Conservation (phyloP, 164 flowering plant species). For the Chimonanthus salicifolius region DNA sequence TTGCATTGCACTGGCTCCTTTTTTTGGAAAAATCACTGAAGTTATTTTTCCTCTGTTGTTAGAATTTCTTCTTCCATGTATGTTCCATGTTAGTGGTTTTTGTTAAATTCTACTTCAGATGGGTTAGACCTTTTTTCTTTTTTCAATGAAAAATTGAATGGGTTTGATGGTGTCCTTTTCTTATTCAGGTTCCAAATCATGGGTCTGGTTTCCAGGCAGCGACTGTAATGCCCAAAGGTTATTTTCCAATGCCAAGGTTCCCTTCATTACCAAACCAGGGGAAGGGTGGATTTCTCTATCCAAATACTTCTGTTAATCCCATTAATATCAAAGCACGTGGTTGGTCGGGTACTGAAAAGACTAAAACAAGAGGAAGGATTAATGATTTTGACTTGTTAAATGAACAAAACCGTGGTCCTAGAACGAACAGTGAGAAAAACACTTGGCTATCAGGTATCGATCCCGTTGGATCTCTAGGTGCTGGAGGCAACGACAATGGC, state of each 20-base stretch:
- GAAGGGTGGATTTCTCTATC: conserved; percentile 36
- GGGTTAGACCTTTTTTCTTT: conserved; percentile 1
- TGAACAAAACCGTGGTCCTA: conserved; percentile 54
- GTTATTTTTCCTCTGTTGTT: not conserved
- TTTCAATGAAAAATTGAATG: too few relatives aligned
- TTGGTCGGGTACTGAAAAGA: conserved; percentile 35
- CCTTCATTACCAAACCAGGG: conserved; percentile 22
- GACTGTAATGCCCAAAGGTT: conserved; percentile 28
- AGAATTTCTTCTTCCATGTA: not conserved
- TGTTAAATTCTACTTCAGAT: not conserved
- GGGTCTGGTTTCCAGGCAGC: conserved; percentile 31
- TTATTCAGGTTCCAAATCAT: conserved; percentile 23
- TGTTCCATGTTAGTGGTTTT: not conserved
- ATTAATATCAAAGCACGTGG: conserved; percentile 27
- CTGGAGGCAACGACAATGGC: conserved; percentile 17
- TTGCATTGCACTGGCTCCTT: not conserved
- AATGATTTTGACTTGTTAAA: conserved; percentile 31
- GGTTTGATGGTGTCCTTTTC: not conserved
- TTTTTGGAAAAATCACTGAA: not conserved
- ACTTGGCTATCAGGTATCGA: conserved; percentile 17
- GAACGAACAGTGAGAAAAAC: conserved; percentile 31
- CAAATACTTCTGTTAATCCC: conserved; percentile 23
- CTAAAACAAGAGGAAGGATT: conserved; percentile 30
- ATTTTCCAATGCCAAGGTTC: conserved; percentile 22
- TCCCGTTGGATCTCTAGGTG: conserved; percentile 15